phyloP scores from a whole-genome alignment of 2,329 filamentous ascomycete species.

The Trichoderma cornu-damae region DNA sequence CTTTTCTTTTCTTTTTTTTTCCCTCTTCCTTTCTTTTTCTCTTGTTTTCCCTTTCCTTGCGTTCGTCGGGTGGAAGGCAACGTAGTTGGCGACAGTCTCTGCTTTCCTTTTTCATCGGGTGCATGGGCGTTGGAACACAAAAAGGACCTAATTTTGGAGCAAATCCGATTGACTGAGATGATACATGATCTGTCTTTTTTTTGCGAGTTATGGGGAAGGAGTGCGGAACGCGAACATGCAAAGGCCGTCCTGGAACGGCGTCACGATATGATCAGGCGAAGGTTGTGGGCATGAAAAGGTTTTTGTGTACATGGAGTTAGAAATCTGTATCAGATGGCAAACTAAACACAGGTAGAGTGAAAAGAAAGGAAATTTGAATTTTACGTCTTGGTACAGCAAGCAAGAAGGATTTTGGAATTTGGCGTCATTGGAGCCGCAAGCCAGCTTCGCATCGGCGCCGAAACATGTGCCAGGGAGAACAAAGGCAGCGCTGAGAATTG shows the following conservation, averaged over 20 bases:
- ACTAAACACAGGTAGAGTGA: conserved; percentile 3
- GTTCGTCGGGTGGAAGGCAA: not conserved
- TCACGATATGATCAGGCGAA: conserved; percentile 13
- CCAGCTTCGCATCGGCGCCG: not conserved
- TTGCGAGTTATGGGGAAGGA: conserved; percentile 7
- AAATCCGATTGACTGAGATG: conserved; percentile 10
- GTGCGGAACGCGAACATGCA: not conserved
- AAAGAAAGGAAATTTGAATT: conserved; percentile 6
- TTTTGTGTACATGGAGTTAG: conserved; percentile 14
- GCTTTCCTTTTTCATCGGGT: conserved; percentile 11
- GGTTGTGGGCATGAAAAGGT: conserved; percentile 5
- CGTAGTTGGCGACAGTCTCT: conserved; percentile 14
- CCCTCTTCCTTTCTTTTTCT: not conserved
- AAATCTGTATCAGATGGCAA: conserved; percentile 16
- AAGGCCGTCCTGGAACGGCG: conserved; percentile 1
- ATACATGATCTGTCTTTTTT: conserved; percentile 18
- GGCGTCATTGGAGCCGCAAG: not conserved
- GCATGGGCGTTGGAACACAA: conserved; percentile 17
- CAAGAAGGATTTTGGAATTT: not conserved
- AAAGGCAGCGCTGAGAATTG: not conserved
- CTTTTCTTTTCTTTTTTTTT: not conserved
- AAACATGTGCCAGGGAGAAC: not conserved
- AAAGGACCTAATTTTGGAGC: conserved; percentile 13
- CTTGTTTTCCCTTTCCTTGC: not conserved
- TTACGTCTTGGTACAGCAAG: not conserved